Percentiles rank a stretch among this genome's conserved stretches.
Conservation (phyloP, 2,329 filamentous ascomycete genomes). For the Fusarium guadeloupense region DNA sequence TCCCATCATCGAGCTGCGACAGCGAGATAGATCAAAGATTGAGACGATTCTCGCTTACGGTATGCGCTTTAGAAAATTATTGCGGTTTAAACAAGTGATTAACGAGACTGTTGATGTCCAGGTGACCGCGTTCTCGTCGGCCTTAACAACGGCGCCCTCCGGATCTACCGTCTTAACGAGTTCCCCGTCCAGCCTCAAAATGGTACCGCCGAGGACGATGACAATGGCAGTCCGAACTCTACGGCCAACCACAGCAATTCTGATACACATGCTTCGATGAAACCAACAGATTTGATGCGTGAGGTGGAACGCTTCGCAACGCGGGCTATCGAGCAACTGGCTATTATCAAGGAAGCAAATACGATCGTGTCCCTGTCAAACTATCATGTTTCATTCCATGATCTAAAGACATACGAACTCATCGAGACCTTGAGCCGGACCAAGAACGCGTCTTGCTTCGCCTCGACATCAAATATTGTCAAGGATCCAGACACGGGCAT, state of each 20-base stretch:
- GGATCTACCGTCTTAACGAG: conserved; percentile 92
- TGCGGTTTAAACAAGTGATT: background rate
- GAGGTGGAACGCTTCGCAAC: conserved; percentile 95
- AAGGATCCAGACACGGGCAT: conserved; percentile 88
- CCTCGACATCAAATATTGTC: conserved; percentile 94
- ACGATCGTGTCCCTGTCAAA: conserved; percentile 91
- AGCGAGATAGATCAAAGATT: conserved; percentile 95
- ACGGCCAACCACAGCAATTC: conserved; percentile 43
- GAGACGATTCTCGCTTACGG: conserved; percentile 94
- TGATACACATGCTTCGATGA: conserved; percentile 50
- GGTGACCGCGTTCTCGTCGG: conserved; percentile 92
- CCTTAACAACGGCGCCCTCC: conserved; percentile 86
- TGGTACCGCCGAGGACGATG: conserved; percentile 44
- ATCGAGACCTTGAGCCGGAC: conserved; percentile 83
- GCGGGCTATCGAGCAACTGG: conserved; percentile 90
- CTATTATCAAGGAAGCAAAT: conserved; percentile 94
- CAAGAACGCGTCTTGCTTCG: conserved; percentile 88
- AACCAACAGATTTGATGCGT: conserved; percentile 82
- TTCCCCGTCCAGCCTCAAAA: conserved; percentile 51
- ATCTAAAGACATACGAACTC: conserved; percentile 83
- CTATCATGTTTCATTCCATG: conserved; percentile 87
- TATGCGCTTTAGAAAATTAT: conserved; percentile 50
- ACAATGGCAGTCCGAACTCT: conserved; percentile 41
- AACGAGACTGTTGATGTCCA: conserved; percentile 46
- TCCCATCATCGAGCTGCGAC: conserved; percentile 95